Evolutionary conservation across 768 basidiomycete genomes (phyloP), one percentile per base, ranked within the genome.

Genomic region (Rhodotorula kratochvilovae): DNA sequence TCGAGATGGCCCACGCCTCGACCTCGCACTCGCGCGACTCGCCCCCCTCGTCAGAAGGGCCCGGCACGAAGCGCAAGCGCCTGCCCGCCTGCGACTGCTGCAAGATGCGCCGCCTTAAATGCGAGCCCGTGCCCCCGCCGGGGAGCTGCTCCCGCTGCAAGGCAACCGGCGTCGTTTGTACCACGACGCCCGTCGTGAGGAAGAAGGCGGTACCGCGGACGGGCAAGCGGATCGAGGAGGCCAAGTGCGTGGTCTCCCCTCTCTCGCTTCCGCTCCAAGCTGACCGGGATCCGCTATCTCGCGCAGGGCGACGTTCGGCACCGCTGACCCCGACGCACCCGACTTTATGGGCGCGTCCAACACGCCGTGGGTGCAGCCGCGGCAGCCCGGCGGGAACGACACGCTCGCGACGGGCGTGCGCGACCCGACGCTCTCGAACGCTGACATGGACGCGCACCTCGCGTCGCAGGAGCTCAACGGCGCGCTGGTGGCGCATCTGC

Each of bases 221-320:
- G 3, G 74, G 74, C 25, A 75, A 72, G 27, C 56, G 74, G 0
- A 75, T 75, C 36, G 74, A 75, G 51, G 70, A 72, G 35, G 74
- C 74, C 8, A 61, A 66, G 71, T 72, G 6, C 13, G 61, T 61
- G 29, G 46, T 46, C 63, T 39, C 7, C 0, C 21, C 33, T 29
- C 19, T n/a, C 25, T 3, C 48, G 25, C 48, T 1, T 25, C 27
- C 25, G 11, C 48, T 23, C 23, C 48, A 23, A 0, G 1, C 48
- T 25, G 7, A 7, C 42, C 0, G 15, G 17, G 19, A 16, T 2
- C 43, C 55, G 31, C n/a, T 12, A 7, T 19, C 25, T 17, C 11
- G n/a, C 27, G 15, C 15, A 66, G 74, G 39, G 74, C 74, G 1
- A 75, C 66, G 15, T 75, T 75, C 39, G 74, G 71, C 19, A 61